phyloP scores from a whole-genome alignment of 2,329 filamentous ascomycete genomes.

The Colletotrichum neosansevieriae region DNA sequence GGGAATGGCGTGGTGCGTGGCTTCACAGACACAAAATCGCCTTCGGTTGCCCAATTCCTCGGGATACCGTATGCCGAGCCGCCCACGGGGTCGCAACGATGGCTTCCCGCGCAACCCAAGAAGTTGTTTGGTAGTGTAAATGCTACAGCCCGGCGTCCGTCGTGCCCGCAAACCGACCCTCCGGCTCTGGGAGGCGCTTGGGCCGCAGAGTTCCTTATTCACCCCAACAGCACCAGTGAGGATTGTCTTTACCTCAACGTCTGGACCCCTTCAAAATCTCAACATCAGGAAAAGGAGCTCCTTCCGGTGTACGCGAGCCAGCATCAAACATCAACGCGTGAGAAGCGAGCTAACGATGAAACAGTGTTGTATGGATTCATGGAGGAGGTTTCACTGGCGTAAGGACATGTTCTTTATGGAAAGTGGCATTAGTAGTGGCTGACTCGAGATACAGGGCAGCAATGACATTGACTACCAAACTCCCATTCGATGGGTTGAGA shows the following conservation, averaged over 20 bases:
- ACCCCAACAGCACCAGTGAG: slow-evolving; percentile 45
- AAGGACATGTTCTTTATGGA: background rate
- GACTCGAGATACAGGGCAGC: background rate
- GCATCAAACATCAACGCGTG: too few relatives aligned
- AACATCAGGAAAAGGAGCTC: slow-evolving; percentile 47
- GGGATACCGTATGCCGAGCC: slow-evolving; percentile 49
- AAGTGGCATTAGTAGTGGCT: background rate
- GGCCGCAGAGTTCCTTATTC: slow-evolving; percentile 9
- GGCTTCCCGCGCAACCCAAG: slow-evolving; percentile 42
- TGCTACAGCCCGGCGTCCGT: background rate
- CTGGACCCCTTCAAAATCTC: slow-evolving; percentile 55
- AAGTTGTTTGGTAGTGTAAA: slow-evolving; percentile 38
- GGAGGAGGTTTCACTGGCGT: slow-evolving; percentile 55
- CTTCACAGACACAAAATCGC: slow-evolving; percentile 7
- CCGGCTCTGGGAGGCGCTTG: slow-evolving; percentile 8
- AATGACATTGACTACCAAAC: slow-evolving; percentile 9
- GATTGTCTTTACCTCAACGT: slow-evolving; percentile 61
- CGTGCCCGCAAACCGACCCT: slow-evolving; percentile 18
- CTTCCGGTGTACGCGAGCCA: slow-evolving; percentile 51
- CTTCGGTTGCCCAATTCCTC: slow-evolving; percentile 47
- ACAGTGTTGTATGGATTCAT: slow-evolving; percentile 57
- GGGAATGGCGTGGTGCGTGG: slow-evolving; percentile 3
- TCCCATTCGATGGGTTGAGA: slow-evolving; percentile 47
- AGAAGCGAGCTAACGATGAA: too few relatives aligned
- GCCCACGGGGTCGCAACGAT: slow-evolving; percentile 44